Conservation (phyloP, 169 alveolate genomes). For the Plasmodium vivax region DNA sequence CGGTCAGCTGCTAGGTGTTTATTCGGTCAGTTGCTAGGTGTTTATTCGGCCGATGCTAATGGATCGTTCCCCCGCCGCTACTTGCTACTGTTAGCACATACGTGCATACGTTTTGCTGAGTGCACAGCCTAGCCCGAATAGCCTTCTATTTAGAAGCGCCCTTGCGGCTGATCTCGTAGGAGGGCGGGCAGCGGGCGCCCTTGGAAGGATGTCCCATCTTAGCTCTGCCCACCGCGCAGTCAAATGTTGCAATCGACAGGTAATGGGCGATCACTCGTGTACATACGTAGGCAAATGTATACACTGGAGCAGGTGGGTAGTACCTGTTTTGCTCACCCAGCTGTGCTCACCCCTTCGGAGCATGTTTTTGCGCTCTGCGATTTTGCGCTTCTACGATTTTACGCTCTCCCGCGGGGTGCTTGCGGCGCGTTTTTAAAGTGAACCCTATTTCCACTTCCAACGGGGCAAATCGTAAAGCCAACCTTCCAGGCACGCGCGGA, state of each 20-base stretch:
- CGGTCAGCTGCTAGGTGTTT: neutral
- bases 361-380: neutral
- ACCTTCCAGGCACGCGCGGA: neutral
- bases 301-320: neutral
- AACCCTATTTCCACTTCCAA: neutral
- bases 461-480: neutral
- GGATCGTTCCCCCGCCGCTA: neutral
- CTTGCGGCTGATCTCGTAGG: neutral
- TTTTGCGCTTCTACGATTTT: neutral
- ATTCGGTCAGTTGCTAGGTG: neutral
- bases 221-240: neutral
- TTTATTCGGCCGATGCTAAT: neutral
- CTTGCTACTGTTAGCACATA: neutral
- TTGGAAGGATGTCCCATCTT: constrained; percentile 1
- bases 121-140: neutral
- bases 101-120: neutral
- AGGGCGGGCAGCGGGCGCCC: neutral
- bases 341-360: neutral
- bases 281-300: neutral
- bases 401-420: neutral
- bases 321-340: neutral
- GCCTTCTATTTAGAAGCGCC: neutral
- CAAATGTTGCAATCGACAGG: neutral
- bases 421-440: neutral
- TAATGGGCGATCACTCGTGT: neutral